Evolutionary conservation across 2,329 filamentous ascomycete species (phyloP).

Genomic region (Exophiala lecanii-corni): DNA sequence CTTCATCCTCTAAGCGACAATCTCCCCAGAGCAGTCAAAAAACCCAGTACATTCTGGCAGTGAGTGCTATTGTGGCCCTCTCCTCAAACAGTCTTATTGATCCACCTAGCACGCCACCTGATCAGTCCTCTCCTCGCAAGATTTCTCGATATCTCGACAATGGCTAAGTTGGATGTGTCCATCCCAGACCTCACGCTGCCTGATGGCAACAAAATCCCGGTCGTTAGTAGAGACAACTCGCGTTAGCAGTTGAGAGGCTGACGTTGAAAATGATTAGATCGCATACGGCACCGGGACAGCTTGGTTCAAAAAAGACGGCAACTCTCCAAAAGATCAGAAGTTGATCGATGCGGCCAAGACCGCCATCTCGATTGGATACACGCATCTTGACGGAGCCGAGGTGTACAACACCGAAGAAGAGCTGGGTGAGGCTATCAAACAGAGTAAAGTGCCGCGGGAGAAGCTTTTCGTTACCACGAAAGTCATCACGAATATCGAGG

Average conservation of each 20-base stretch:
- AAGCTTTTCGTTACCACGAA: conserved; percentile 55
- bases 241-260: not conserved
- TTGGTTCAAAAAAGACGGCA: conserved; percentile 53
- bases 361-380: conserved; percentile 56
- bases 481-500: conserved; percentile 47
- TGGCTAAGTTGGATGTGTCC: conserved; percentile 26
- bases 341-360: conserved; percentile 53
- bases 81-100: no score
- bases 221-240: conserved; percentile 13
- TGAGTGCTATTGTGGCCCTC: no score
- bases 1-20: no score
- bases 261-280: conserved; percentile 38
- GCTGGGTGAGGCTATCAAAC: conserved; percentile 45
- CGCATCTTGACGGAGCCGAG: conserved; percentile 61
- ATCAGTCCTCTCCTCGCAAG: no score
- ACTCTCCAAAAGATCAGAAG: conserved; percentile 47
- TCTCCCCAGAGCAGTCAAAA: no score
- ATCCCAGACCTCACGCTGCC: conserved; percentile 25
- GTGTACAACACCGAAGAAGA: conserved; percentile 48
- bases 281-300: conserved; percentile 61
- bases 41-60: no score
- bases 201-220: conserved; percentile 26
- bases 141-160: no score
- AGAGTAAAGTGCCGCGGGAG: conserved; percentile 43
- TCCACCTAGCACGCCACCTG: no score